Base-by-base conservation (phyloP, 176 grass and related monocot genomes). In the Oryza meridionalis region DNA sequence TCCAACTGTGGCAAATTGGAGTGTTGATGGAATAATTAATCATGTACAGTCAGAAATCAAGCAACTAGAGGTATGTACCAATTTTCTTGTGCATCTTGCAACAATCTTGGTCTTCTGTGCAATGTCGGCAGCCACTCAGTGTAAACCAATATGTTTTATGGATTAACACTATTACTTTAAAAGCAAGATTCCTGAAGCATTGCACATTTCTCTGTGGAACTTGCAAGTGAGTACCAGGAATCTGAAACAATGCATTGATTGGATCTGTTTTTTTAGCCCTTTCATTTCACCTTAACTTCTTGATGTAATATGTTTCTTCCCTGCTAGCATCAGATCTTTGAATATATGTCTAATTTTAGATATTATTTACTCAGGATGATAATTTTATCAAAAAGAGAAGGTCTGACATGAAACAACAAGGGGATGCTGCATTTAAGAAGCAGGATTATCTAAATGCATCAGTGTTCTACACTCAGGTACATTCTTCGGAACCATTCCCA, bases 361-460 rank as follows among this genome's bases (percentile, higher is more conserved):
- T 81, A 55, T 67, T 81, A 55, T 67, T 37, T 87, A 32, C 62
- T 62, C 59, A 88, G 87, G 87, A 80, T 47, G 61, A 80, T 35
- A 69, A 63, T 10, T 33, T 74, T 44, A 25, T 84, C 35, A 80
- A 80, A 24, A 74, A 15, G 49, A 75, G 45, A 32, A 69, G 44
- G 61, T 58, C 76, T 27, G 81, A 84, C 44, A 69, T 89, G 69
- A 88, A 84, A 79, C 31, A 13, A 53, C 53, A 84, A 79, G 76
- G 32, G 5, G 46, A 45, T 53, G 81, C 79, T 44, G 87, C 87
- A 72, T 84, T 88, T 84, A 74, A 55, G 35, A 79, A 85, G 55
- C 47, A 85, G 37, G 82, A 89, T 29, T 89, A 89, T 79, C 78
- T 80, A 64, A 85, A 61, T 58, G 53, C 53, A n/a, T 58, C 53